Percentiles rank a stretch among this genome's conserved stretches.
Evolutionary conservation across 225 moss, liverwort and hornwort genomes (phyloP).

Genomic region (Sphagnum tenellum): DNA sequence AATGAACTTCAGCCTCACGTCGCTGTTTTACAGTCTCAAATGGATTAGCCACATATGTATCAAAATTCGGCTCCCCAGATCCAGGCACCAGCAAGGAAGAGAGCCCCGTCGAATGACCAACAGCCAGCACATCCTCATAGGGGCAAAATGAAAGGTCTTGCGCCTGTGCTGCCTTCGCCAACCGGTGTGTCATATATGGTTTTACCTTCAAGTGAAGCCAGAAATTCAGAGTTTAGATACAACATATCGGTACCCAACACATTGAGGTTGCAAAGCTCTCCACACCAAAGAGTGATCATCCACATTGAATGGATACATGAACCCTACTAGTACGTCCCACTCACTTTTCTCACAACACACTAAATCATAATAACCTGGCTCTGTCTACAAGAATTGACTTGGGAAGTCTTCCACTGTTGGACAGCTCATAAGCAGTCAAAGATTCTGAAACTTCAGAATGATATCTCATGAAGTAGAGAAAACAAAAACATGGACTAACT

Average conservation of each 20-base stretch:
- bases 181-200: constrained; percentile 77
- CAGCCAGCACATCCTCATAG: constrained; percentile 87
- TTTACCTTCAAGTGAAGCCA: constrained; percentile 32
- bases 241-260: background rate
- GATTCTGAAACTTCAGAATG: too few relatives aligned
- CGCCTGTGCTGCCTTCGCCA: constrained; percentile 69
- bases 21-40: constrained; percentile 81
- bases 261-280: background rate
- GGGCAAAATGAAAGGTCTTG: constrained; percentile 86
- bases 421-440: too few relatives aligned
- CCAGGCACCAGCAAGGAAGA: constrained; percentile 83
- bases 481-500: too few relatives aligned
- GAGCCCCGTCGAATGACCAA: constrained; percentile 67
- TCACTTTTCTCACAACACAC: too few relatives aligned
- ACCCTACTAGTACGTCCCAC: too few relatives aligned
- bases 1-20: constrained; percentile 78
- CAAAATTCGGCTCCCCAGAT: constrained; percentile 92
- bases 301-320: too few relatives aligned
- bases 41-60: constrained; percentile 83
- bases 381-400: too few relatives aligned
- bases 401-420: too few relatives aligned
- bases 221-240: background rate
- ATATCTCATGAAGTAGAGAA: too few relatives aligned
- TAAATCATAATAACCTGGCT: too few relatives aligned
- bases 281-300: too few relatives aligned